Percentiles rank a stretch among this genome's conserved stretches.
Evolutionary conservation across 2,329 filamentous ascomycete species (phyloP).

Genomic region (Huntiella abstrusa): DNA sequence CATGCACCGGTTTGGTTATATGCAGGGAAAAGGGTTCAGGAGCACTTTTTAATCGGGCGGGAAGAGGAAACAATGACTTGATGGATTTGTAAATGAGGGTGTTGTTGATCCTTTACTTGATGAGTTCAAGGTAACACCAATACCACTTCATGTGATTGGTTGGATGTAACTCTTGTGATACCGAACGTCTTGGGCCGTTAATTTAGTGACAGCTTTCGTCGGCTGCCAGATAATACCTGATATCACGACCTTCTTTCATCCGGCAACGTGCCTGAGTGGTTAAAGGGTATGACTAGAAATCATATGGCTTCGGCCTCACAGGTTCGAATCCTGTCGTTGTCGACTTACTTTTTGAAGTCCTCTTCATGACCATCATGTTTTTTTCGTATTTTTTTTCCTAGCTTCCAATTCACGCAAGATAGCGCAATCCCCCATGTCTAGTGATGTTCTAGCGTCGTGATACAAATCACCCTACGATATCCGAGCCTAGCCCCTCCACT

Average conservation of each 20-base stretch:
- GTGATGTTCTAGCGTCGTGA: not conserved
- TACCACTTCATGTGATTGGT: too few relatives aligned
- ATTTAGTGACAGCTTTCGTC: too few relatives aligned
- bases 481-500: not conserved
- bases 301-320: conserved; percentile 8
- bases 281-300: conserved; percentile 11
- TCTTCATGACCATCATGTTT: not conserved
- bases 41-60: too few relatives aligned
- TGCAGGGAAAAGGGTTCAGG: too few relatives aligned
- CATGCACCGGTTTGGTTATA: too few relatives aligned
- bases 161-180: too few relatives aligned
- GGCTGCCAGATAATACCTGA: too few relatives aligned
- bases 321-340: conserved; percentile 11
- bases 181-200: too few relatives aligned
- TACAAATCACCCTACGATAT: not conserved
- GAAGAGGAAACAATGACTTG: too few relatives aligned
- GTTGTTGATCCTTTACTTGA: too few relatives aligned
- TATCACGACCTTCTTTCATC: not conserved
- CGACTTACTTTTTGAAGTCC: not conserved
- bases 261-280: conserved; percentile 10
- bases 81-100: too few relatives aligned
- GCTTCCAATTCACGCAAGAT: not conserved
- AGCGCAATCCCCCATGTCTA: not conserved
- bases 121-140: too few relatives aligned
- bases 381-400: not conserved